These are phyloP conservation scores for Plasmodium berghei DNA, from an alignment of 169 alveolate genomes.

Conservation along the genomic window DNA sequence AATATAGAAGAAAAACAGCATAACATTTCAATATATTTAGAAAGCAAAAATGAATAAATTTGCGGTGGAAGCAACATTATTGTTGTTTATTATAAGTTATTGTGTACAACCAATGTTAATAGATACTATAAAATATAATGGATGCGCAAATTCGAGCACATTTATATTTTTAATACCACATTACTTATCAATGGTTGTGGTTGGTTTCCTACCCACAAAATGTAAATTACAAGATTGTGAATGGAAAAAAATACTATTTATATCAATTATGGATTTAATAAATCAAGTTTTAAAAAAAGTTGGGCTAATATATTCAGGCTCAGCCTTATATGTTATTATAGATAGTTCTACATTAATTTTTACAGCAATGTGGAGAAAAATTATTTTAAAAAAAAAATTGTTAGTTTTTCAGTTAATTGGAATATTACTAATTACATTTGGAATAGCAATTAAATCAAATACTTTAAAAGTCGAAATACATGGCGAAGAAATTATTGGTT, in stretches of 20 bases:
- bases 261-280: constrained; percentile 77
- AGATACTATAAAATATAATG: constrained; percentile 60
- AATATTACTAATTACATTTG: constrained; percentile 77
- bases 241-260: constrained; percentile 80
- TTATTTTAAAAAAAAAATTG: constrained; percentile 72
- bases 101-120: constrained; percentile 51
- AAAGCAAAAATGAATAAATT: neutral
- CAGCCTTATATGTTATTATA: constrained; percentile 79
- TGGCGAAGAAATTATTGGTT: constrained; percentile 80
- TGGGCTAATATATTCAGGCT: constrained; percentile 81
- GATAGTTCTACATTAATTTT: constrained; percentile 81
- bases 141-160: constrained; percentile 79
- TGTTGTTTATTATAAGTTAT: constrained; percentile 43
- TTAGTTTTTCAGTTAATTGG: constrained; percentile 60
- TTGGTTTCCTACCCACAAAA: constrained; percentile 78
- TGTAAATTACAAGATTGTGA: constrained; percentile 77
- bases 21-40: neutral
- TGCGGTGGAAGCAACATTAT: constrained; percentile 10
- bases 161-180: constrained; percentile 81
- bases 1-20: neutral
- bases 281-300: constrained; percentile 82
- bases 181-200: constrained; percentile 81
- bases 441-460: constrained; percentile 80
- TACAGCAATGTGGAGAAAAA: constrained; percentile 81
- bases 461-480: constrained; percentile 74